Evolutionary conservation across 805 yeast species (phyloP).

Genomic region (Kurtzmaniella cleridarum): DNA sequence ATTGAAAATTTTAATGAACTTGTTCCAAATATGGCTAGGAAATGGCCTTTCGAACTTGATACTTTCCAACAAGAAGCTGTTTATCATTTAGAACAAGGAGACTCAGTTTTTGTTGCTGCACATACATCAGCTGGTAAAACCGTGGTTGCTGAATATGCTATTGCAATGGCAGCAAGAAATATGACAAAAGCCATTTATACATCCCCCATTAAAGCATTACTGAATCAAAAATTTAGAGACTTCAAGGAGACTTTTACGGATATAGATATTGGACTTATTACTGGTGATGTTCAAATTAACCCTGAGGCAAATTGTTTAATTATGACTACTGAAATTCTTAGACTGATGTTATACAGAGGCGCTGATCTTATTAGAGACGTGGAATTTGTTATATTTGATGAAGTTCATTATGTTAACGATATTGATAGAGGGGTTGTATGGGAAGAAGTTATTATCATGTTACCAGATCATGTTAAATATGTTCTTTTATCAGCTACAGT

Average conservation of each 20-base stretch:
- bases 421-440: conserved; percentile 97
- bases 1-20: conserved; percentile 81
- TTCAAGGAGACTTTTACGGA: conserved; percentile 75
- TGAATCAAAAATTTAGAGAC: conserved; percentile 87
- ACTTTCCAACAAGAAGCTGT: conserved; percentile 96
- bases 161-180: conserved; percentile 91
- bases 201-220: conserved; percentile 87
- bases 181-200: conserved; percentile 97
- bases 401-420: conserved; percentile 96
- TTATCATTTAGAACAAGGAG: conserved; percentile 94
- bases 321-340: conserved; percentile 94
- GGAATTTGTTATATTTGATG: conserved; percentile 95
- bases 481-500: conserved; percentile 93
- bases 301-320: conserved; percentile 94
- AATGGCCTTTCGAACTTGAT: conserved; percentile 93
- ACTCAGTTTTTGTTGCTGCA: conserved; percentile 97
- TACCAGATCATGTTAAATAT: conserved; percentile 93
- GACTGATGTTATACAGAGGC: conserved; percentile 94
- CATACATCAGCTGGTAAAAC: conserved; percentile 99
- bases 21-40: conserved; percentile 89
- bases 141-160: conserved; percentile 96
- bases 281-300: conserved; percentile 97
- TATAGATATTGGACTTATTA: conserved; percentile 85
- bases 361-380: conserved; percentile 96
- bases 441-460: conserved; percentile 98